phyloP scores from a whole-genome alignment of 805 yeast genomes.

The Candida taoyuanica region DNA sequence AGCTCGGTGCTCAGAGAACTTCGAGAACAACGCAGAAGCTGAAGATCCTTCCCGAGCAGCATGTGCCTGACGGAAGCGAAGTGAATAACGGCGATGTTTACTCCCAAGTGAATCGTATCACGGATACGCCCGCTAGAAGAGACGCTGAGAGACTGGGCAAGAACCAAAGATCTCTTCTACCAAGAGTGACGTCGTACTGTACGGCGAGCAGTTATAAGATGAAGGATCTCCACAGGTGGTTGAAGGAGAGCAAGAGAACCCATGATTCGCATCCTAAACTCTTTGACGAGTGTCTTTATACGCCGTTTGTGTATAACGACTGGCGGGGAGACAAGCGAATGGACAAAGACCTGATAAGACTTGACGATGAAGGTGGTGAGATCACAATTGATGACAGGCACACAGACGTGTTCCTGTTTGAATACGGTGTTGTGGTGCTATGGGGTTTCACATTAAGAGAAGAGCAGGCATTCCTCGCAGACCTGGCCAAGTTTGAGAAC shows the following conservation, averaged over 20 bases:
- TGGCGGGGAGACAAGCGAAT: slow-evolving; percentile 57
- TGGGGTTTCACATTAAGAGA: slow-evolving; percentile 93
- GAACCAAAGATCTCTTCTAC: slow-evolving; percentile 65
- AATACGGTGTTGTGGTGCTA: slow-evolving; percentile 93
- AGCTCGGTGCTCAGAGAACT: slow-evolving; percentile 68
- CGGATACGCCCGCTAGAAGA: slow-evolving; percentile 81
- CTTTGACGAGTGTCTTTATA: slow-evolving; percentile 92
- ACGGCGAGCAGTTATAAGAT: slow-evolving; percentile 90
- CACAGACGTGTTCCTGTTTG: slow-evolving; percentile 83
- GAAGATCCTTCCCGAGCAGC: slow-evolving; percentile 64
- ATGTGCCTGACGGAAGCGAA: slow-evolving; percentile 26
- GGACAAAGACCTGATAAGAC: slow-evolving; percentile 49
- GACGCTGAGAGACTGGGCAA: slow-evolving; percentile 94
- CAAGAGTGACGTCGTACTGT: slow-evolving; percentile 94
- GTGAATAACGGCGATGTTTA: slow-evolving; percentile 49
- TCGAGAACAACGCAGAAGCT: slow-evolving; percentile 71
- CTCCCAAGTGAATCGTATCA: slow-evolving; percentile 79
- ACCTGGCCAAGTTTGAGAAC: slow-evolving; percentile 84
- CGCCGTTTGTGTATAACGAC: slow-evolving; percentile 79
- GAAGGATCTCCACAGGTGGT: slow-evolving; percentile 82
- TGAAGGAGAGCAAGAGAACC: slow-evolving; percentile 67
- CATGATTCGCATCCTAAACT: slow-evolving; percentile 80
- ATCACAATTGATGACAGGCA: slow-evolving; percentile 76
- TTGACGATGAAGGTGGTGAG: slow-evolving; percentile 95
- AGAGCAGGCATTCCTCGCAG: slow-evolving; percentile 74